Base-by-base conservation (phyloP, 1,139 yeast species). In the Debaryomycetaceae sp. region DNA sequence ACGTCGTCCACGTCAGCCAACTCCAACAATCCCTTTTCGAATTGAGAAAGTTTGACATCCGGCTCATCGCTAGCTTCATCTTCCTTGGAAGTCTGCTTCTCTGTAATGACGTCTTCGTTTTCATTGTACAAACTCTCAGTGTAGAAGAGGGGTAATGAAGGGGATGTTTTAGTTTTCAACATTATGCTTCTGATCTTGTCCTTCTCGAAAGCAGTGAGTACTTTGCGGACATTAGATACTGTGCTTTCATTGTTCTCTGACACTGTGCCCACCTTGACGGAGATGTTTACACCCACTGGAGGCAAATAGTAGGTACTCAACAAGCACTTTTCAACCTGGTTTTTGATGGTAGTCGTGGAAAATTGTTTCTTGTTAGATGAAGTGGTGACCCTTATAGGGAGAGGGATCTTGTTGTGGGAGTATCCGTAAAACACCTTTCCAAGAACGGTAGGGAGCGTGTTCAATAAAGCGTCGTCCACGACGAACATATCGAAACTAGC, bases 101-200 rank as follows among this genome's bases (percentile, higher is more conserved):
- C 65, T 40, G 52, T 58, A 36, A 55, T 50, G 34, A 62, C 57
- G 50, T 66, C 72, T 14, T 50, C 55, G 13, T 58, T 59, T 13
- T 66, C 68, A 37, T 66, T 60, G 62, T 78, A 81, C 41, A 88
- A 73, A 48, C 73, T 75, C 35, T 84, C 84, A 40, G 85, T 72
- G 58, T 84, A 80, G 67, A 75, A 93, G 49, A 93, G 72, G 37
- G 99, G 98, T 58, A 93, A 72, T 20, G 93, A 80, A 24, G 97
- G 97, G 23, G 97, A 87, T 39, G 67, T 63, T 45, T 75, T 69
- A 11, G 93, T 76, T 69, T 89, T 89, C 52, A 91, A 64, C 65
- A 81, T 81, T 39, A 89, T 69, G 38, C 84, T 72, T 63, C 87
- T 82, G 56, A 78, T 63, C 27, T 61, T 56, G 22, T 68, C 62